Evolutionary conservation across 73 alveolate genomes (phyloP).

Genomic region (Urostyla sp.): DNA sequence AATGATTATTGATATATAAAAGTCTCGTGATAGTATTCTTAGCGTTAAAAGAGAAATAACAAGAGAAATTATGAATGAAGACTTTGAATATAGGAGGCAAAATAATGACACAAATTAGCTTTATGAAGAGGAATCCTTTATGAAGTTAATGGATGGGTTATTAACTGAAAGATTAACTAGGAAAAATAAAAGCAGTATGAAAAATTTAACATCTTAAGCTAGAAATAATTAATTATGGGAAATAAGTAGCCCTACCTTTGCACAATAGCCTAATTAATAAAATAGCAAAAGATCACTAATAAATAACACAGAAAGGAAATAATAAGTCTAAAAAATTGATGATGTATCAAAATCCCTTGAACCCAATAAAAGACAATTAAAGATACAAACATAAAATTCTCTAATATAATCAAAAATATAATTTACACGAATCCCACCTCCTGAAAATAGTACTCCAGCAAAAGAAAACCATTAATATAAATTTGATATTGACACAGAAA

Average conservation of each 20-base stretch:
- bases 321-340: not conserved
- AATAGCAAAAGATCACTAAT: not conserved
- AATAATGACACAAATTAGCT: not conserved
- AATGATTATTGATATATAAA: not conserved
- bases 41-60: no score
- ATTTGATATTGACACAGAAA: constrained; percentile 21
- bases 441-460: not conserved
- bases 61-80: not conserved
- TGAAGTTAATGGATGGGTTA: constrained; percentile 29
- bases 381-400: not conserved
- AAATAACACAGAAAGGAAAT: not conserved
- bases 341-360: not conserved
- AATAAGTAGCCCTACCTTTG: not conserved
- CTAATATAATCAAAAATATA: not conserved
- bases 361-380: not conserved
- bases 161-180: constrained; percentile 24
- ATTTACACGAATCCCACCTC: not conserved
- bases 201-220: not conserved
- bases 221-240: not conserved
- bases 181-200: not conserved
- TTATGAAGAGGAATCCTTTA: constrained; percentile 9
- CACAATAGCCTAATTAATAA: not conserved
- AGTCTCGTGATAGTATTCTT: not conserved
- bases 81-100: not conserved
- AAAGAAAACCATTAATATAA: not conserved